Base-by-base conservation (phyloP, 306 rosid species). In the Lithocarpus polystachyus region DNA sequence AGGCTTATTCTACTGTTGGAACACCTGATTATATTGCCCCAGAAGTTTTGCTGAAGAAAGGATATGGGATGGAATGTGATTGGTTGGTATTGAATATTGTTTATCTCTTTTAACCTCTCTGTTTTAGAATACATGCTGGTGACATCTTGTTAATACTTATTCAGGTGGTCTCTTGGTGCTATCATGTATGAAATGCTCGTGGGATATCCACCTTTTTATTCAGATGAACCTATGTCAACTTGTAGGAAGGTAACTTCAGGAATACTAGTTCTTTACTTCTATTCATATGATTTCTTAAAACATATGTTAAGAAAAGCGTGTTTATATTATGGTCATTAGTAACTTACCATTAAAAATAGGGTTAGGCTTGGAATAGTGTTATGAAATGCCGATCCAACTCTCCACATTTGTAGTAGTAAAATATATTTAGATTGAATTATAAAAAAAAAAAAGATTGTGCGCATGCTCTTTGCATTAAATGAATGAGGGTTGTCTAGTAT, bases 1-100 rank as follows among this genome's bases (percentile, higher is more conserved):
- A 96, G 99, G 99, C 99, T 67, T 96, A 93, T 86, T 96, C 99
- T 37, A 96, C 97, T 1, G 99, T 96, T 79, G 99, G 99, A 84
- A 96, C 98, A 55, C 98, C 99, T 24, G 99, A 96, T 80, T 96
- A 93, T 79, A 96, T 96, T 84, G 99, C 99, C 81, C 99, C 99
- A 3, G 99, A 96, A 85, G 98, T 96, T 84, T 81, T 96, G 81
- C 86, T 96, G 87, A 96, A 96, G 92, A 93, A 96, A 83, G 99
- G 99, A 89, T 96, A 96, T 88, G 99, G 99, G 64, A 90, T 96
- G 99, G 99, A 96, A 81, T 96, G 99, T 86, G 99, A 96, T 86
- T 96, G 92, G 88, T 88, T 68, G 85, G 96, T 89, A 85, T 73
- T 76, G 65, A 31, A 19, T 70, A 57, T 71, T 54, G 60, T 74